phyloP scores from a whole-genome alignment of 108 stramenopile genomes.

The Mediolabrus comicus region DNA sequence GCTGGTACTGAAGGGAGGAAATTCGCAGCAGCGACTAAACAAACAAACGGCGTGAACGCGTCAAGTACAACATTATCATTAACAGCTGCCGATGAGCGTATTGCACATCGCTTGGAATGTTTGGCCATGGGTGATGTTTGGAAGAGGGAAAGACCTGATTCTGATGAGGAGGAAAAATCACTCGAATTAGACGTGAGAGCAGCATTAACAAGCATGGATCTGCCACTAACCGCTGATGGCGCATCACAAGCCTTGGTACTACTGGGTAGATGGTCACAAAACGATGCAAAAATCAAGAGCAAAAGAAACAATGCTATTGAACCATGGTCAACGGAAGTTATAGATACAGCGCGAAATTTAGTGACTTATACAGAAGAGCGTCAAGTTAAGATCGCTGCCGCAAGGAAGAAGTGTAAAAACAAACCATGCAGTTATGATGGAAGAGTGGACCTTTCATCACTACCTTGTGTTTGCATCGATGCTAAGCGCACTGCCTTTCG shows the following conservation, averaged over 20 bases:
- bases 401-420: neutral
- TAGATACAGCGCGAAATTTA: slow-evolving; percentile 61
- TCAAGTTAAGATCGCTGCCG: slow-evolving; percentile 18
- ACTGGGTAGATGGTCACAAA: slow-evolving; percentile 70
- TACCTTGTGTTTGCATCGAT: slow-evolving; percentile 83
- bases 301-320: slow-evolving; percentile 24
- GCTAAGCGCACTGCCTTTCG: slow-evolving; percentile 73
- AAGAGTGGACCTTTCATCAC: slow-evolving; percentile 55
- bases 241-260: slow-evolving; percentile 67
- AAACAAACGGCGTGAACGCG: slow-evolving; percentile 1
- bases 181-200: slow-evolving; percentile 79
- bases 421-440: slow-evolving; percentile 33
- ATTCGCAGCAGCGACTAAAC: slow-evolving; percentile 42
- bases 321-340: slow-evolving; percentile 63
- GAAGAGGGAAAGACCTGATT: neutral
- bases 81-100: slow-evolving; percentile 73
- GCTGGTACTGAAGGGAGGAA: slow-evolving; percentile 66
- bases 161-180: slow-evolving; percentile 12
- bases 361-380: slow-evolving; percentile 33
- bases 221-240: slow-evolving; percentile 65
- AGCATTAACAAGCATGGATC: slow-evolving; percentile 55
- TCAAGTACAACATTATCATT: slow-evolving; percentile 13
- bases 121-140: slow-evolving; percentile 74
- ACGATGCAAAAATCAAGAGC: slow-evolving; percentile 7
- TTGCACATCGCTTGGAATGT: slow-evolving; percentile 73